These are phyloP conservation scores for Mollisiaceae sp. DNA, from an alignment of 2,329 filamentous ascomycete species.

Conservation along the genomic window DNA sequence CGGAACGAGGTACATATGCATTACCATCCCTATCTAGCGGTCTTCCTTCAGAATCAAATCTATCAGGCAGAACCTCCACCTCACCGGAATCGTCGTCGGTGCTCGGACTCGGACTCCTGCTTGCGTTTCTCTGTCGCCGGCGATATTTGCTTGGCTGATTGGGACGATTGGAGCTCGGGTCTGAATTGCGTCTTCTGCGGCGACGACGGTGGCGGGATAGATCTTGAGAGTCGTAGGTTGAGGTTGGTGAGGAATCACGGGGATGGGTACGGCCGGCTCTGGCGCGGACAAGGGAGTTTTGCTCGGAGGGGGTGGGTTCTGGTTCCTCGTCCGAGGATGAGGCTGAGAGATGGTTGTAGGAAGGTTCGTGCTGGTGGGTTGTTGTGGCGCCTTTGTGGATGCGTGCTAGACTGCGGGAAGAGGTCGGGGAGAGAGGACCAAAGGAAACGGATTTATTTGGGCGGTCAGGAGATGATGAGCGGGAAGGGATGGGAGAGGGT, in stretches of 20 bases:
- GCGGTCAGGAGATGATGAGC: constrained; percentile 13
- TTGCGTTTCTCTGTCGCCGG: constrained; percentile 23
- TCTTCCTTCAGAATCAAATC: constrained; percentile 40
- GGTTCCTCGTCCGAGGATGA: constrained; percentile 14
- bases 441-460: constrained; percentile 41
- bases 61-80: constrained; percentile 38
- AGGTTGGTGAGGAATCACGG: background rate
- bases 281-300: background rate
- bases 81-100: constrained; percentile 18
- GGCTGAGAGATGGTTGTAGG: constrained; percentile 5
- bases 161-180: constrained; percentile 39
- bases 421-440: constrained; percentile 41
- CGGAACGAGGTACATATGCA: constrained; percentile 1
- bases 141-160: constrained; percentile 31
- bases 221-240: background rate
- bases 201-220: constrained; percentile 27
- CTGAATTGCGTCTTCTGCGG: constrained; percentile 36
- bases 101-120: constrained; percentile 25
- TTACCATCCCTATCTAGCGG: constrained; percentile 28
- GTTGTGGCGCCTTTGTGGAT: constrained; percentile 24
- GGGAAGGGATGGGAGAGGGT: constrained; percentile 25
- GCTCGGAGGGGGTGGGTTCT: constrained; percentile 12
- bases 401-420: constrained; percentile 32
- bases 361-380: background rate
- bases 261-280: background rate